Conservation (phyloP, 1,284 basidiomycete genomes). For the Microstroma glucosiphilum region DNA sequence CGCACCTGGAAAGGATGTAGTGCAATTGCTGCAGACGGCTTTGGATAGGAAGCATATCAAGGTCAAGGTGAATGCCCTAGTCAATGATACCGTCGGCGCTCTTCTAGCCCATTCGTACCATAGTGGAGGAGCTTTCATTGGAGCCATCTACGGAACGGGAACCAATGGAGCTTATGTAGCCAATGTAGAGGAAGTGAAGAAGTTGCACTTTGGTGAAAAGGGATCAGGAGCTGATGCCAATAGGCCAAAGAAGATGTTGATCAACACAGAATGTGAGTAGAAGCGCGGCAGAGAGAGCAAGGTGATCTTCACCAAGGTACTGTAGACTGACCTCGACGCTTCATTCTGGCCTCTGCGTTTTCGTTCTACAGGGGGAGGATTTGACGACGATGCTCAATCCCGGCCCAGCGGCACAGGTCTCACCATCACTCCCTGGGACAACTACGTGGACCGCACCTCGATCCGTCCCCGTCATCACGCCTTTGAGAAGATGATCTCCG, state of each 20-base stretch:
- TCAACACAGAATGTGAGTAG: conserved; percentile 99
- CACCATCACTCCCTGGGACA: conserved; percentile 87
- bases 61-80: conserved; percentile 85
- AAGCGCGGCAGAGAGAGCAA: no score
- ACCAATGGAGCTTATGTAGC: conserved; percentile 98
- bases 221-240: no score
- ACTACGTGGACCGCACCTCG: conserved; percentile 80
- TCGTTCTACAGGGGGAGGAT: no score
- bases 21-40: conserved; percentile 82
- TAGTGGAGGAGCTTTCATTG: conserved; percentile 69
- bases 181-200: conserved; percentile 72
- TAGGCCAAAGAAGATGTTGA: conserved; percentile 65
- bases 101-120: conserved; percentile 87
- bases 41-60: conserved; percentile 89
- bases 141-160: conserved; percentile 90
- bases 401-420: conserved; percentile 64
- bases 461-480: conserved; percentile 91
- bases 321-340: no score
- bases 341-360: no score
- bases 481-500: conserved; percentile 97
- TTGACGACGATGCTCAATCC: conserved; percentile 23
- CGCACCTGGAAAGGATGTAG: conserved; percentile 85
- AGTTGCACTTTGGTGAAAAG: conserved; percentile 51
- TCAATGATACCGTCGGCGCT: conserved; percentile 91
- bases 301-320: conserved; percentile 57